Percentiles rank a stretch among this genome's conserved stretches.
phyloP scores from a whole-genome alignment of 441 rosid genomes.

The Erodium moschatum region DNA sequence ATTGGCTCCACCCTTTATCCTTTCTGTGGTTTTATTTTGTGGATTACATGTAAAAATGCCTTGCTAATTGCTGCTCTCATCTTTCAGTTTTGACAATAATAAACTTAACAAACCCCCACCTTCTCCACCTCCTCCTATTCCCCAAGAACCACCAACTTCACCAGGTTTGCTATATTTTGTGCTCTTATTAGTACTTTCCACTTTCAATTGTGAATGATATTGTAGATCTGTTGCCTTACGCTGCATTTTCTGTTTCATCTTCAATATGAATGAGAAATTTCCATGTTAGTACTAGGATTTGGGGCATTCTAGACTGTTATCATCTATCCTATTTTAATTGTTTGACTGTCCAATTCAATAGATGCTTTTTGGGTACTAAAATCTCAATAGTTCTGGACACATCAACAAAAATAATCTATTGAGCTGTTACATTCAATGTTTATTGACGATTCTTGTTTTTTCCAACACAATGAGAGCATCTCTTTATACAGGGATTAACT shows the following conservation, averaged over 20 bases:
- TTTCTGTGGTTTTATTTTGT: conserved; percentile 7
- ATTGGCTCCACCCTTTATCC: not conserved
- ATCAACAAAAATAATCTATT: not conserved
- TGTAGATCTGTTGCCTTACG: not conserved
- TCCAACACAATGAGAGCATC: too few relatives aligned
- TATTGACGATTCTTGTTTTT: too few relatives aligned
- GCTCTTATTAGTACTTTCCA: not conserved
- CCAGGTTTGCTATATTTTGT: conserved; percentile 37
- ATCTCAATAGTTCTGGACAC: not conserved
- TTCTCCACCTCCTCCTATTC: conserved; percentile 57
- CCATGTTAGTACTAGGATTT: not conserved
- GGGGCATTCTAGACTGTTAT: too few relatives aligned
- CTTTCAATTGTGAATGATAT: not conserved
- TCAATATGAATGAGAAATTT: not conserved
- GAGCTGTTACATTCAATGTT: too few relatives aligned
- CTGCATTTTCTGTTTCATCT: not conserved
- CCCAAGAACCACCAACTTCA: conserved; percentile 32
- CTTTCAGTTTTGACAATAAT: conserved; percentile 56
- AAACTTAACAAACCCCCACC: conserved; percentile 17
- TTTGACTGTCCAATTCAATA: too few relatives aligned
- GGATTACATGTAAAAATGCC: conserved; percentile 8
- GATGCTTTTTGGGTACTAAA: not conserved
- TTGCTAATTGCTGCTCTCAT: conserved; percentile 26
- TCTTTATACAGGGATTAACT: too few relatives aligned
- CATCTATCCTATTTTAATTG: too few relatives aligned